Evolutionary conservation across 176 grass and related monocot species (phyloP).

Genomic region (Juncus effusus): DNA sequence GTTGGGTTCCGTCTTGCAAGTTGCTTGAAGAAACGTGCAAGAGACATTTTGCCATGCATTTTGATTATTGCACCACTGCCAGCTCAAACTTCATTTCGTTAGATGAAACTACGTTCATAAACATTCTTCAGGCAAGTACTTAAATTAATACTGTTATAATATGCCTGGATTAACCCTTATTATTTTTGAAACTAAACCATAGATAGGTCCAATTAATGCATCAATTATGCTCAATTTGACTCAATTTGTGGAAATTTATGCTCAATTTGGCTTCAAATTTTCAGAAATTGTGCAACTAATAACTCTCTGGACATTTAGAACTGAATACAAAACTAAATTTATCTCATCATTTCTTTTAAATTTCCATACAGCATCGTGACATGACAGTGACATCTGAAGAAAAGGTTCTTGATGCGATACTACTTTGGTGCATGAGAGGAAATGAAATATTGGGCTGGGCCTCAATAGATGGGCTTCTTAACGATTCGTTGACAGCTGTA

Average conservation of each 20-base stretch:
- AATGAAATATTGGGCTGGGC: conserved; percentile 54
- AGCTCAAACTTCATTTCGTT: conserved; percentile 75
- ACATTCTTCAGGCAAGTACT: conserved; percentile 80
- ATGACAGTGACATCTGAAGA: conserved; percentile 99
- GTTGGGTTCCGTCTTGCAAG: conserved; percentile 79
- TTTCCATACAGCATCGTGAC: conserved; percentile 49
- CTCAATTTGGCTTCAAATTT: not conserved
- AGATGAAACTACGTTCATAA: conserved; percentile 78
- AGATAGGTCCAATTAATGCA: not conserved
- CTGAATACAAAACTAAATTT: too few relatives aligned
- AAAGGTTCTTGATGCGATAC: conserved; percentile 78
- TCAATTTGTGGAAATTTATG: not conserved
- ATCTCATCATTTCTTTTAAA: too few relatives aligned
- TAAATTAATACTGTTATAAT: not conserved
- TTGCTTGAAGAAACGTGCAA: conserved; percentile 85
- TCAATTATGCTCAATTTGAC: not conserved
- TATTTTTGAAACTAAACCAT: not conserved
- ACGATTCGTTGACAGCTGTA: conserved; percentile 42
- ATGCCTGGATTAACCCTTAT: not conserved
- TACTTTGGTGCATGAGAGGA: conserved; percentile 74
- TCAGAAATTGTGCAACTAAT: too few relatives aligned
- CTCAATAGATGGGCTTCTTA: conserved; percentile 58
- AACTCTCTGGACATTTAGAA: too few relatives aligned
- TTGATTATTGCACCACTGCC: conserved; percentile 94
- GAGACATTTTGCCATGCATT: conserved; percentile 76